A percentile compares a stretch with the other conserved stretches of the same genome.
These are phyloP conservation scores for Tuber magnatum DNA, from an alignment of 495 filamentous ascomycete species.

Conservation along the genomic window DNA sequence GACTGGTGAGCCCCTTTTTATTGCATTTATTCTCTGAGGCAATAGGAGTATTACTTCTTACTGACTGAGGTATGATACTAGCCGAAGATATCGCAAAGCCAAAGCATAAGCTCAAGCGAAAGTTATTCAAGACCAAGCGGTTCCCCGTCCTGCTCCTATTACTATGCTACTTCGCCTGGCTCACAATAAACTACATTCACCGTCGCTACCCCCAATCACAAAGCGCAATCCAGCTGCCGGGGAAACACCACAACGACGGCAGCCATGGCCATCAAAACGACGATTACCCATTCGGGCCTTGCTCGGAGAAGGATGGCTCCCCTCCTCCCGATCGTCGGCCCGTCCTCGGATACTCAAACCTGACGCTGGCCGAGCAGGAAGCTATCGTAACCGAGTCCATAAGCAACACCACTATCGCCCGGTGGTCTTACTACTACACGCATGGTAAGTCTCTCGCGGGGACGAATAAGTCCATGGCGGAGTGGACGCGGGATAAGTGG, in stretches of 20 bases:
- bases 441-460: constrained; percentile 80
- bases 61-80: not conserved
- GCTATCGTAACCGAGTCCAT: constrained; percentile 15
- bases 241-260: not conserved
- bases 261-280: not conserved
- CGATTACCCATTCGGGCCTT: not conserved
- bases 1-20: not conserved
- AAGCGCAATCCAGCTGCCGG: not conserved
- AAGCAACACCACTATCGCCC: constrained; percentile 37
- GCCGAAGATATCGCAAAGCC: not conserved
- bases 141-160: not conserved
- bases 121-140: not conserved
- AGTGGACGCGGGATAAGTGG: constrained; percentile 84
- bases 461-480: constrained; percentile 75
- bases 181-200: not conserved
- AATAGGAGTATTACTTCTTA: not conserved
- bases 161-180: not conserved
- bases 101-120: not conserved
- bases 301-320: not conserved
- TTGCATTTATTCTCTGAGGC: not conserved
- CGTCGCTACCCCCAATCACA: not conserved
- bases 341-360: constrained; percentile 1
- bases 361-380: constrained; percentile 20
- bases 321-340: not conserved
- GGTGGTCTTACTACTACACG: constrained; percentile 91